These are phyloP conservation scores for Paracorniculantispora psalliotae DNA, from an alignment of 2,329 filamentous ascomycete species.

Conservation along the genomic window DNA sequence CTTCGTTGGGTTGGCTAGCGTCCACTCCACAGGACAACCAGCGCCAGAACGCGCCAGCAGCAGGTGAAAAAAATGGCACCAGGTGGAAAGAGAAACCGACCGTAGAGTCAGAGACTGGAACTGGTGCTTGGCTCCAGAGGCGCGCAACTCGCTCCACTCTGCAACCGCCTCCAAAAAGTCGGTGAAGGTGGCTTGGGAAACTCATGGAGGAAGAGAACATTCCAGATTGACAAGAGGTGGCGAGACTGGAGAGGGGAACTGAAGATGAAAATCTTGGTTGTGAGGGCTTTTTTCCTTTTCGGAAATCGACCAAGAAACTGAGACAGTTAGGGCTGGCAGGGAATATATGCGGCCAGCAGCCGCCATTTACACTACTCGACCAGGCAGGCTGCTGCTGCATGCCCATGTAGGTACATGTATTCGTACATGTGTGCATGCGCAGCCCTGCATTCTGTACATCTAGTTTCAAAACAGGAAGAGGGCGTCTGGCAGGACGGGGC, in stretches of 20 bases:
- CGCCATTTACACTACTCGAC: background rate
- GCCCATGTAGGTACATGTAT: background rate
- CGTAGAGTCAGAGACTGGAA: background rate
- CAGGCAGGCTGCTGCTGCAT: background rate
- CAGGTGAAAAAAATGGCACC: background rate
- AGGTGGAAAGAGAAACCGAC: background rate
- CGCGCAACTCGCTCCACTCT: slow-evolving; percentile 20
- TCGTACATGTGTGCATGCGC: slow-evolving; percentile 3
- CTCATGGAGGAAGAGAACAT: background rate
- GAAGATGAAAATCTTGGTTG: background rate
- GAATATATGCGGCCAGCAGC: background rate
- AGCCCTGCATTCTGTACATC: slow-evolving; percentile 8
- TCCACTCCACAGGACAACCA: background rate
- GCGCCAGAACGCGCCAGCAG: slow-evolving; percentile 3
- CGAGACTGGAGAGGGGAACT: slow-evolving; percentile 1
- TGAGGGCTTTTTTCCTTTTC: background rate
- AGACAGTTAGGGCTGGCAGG: slow-evolving; percentile 11
- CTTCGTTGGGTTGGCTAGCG: background rate
- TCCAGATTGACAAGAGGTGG: slow-evolving; percentile 1
- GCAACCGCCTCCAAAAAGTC: slow-evolving; percentile 25
- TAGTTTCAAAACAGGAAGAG: slow-evolving; percentile 3
- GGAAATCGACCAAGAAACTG: background rate
- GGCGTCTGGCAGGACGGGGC: background rate
- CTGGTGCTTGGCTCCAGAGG: background rate
- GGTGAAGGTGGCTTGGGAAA: slow-evolving; percentile 21